Evolutionary conservation across 2,329 filamentous ascomycete species (phyloP).

Genomic region (Apiospora marii): DNA sequence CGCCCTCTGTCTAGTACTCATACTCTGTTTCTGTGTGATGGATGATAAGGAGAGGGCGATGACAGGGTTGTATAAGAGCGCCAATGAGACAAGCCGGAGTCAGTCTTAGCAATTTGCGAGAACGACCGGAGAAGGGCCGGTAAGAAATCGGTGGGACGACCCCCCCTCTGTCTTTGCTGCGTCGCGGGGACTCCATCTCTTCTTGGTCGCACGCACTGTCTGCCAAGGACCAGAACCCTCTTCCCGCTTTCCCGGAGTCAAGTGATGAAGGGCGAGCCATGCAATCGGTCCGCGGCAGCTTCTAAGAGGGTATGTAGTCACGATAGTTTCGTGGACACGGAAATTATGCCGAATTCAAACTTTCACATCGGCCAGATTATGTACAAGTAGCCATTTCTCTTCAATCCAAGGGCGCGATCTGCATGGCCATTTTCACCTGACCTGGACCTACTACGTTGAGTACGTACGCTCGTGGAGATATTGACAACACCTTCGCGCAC

Average conservation of each 20-base stretch:
- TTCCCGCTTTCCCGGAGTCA: conserved; percentile 18
- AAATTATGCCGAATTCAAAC: conserved; percentile 20
- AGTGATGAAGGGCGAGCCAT: not conserved
- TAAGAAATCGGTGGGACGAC: conserved; percentile 21
- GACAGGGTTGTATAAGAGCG: conserved; percentile 18
- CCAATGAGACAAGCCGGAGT: conserved; percentile 22
- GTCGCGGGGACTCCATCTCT: conserved; percentile 18
- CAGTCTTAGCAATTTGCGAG: conserved; percentile 15
- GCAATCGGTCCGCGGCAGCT: conserved; percentile 1
- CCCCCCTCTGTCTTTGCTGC: conserved; percentile 9
- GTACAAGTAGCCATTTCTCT: not conserved
- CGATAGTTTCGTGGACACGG: conserved; percentile 21
- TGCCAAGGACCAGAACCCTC: conserved; percentile 6
- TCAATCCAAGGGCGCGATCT: conserved; percentile 14
- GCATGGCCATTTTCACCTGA: conserved; percentile 6
- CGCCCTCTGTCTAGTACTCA: not conserved
- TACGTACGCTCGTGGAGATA: conserved; percentile 16
- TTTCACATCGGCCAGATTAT: conserved; percentile 17
- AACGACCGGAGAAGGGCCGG: conserved; percentile 22
- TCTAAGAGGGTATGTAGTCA: conserved; percentile 12
- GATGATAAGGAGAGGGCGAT: conserved; percentile 22
- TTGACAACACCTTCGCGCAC: conserved; percentile 7
- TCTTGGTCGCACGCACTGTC: conserved; percentile 16
- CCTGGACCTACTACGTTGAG: not conserved
- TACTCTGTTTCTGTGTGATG: not conserved